Percentiles rank a stretch among this genome's conserved stretches.
phyloP scores from a whole-genome alignment of 2,329 filamentous ascomycete species.

The Cercospora beticola region DNA sequence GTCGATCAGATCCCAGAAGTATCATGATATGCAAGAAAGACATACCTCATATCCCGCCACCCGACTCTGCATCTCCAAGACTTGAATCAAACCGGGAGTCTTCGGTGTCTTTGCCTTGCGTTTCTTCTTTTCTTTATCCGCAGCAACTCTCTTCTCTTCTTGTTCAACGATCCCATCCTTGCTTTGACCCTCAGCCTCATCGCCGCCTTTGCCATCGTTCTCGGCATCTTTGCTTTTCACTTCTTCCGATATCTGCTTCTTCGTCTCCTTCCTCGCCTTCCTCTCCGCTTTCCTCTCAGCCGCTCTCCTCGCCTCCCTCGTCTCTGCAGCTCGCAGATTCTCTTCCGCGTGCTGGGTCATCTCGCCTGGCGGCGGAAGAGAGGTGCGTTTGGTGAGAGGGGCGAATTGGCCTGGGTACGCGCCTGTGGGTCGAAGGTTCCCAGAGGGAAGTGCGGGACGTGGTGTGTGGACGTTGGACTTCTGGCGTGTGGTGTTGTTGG shows the following conservation, averaged over 20 bases:
- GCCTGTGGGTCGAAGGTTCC: slow-evolving; percentile 2
- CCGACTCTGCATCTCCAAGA: slow-evolving; percentile 6
- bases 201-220: neutral
- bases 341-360: neutral
- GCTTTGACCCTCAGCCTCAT: neutral
- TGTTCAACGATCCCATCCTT: neutral
- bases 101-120: neutral
- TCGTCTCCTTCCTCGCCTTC: neutral
- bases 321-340: neutral
- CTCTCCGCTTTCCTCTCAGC: neutral
- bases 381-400: neutral
- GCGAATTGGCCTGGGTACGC: neutral
- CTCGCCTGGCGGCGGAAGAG: slow-evolving; percentile 1
- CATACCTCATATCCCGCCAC: neutral
- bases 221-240: no score
- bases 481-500: no score
- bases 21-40: no score
- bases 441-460: no score
- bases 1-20: no score
- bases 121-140: neutral
- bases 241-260: no score
- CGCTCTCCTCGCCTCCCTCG: neutral
- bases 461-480: no score
- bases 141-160: neutral
- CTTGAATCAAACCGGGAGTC: neutral